Conservation (phyloP, 2,329 filamentous ascomycete species). For the Fusarium lateritium region DNA sequence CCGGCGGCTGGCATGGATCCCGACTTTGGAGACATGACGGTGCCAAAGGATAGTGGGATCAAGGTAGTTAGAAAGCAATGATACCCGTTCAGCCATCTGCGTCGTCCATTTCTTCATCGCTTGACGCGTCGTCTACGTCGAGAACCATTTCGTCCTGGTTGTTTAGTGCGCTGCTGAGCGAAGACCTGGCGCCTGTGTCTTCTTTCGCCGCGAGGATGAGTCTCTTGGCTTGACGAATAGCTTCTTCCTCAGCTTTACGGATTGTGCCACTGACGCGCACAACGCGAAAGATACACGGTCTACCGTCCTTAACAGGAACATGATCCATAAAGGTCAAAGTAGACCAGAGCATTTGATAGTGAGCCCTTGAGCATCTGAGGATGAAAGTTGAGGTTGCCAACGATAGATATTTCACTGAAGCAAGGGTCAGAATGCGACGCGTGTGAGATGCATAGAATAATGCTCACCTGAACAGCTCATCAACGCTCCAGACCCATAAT, state of each 20-base stretch:
- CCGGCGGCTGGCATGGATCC: slow-evolving; percentile 55
- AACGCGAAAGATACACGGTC: slow-evolving; percentile 84
- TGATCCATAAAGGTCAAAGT: slow-evolving; percentile 84
- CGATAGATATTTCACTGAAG: slow-evolving; percentile 90
- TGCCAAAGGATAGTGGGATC: slow-evolving; percentile 74
- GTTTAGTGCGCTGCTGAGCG: slow-evolving; percentile 37
- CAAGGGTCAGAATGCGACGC: not conserved
- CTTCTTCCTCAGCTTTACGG: slow-evolving; percentile 90
- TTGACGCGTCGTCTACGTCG: slow-evolving; percentile 61
- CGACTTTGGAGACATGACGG: slow-evolving; percentile 66
- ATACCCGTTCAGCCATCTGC: slow-evolving; percentile 62
- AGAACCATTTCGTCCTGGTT: slow-evolving; percentile 56
- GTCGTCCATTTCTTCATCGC: slow-evolving; percentile 62
- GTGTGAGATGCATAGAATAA: slow-evolving; percentile 21
- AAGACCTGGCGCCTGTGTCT: slow-evolving; percentile 43
- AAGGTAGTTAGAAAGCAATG: slow-evolving; percentile 78
- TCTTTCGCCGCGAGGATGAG: slow-evolving; percentile 78
- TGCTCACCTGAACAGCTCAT: slow-evolving; percentile 76
- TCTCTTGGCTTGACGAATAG: slow-evolving; percentile 81
- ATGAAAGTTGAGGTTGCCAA: slow-evolving; percentile 95
- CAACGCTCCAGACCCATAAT: slow-evolving; percentile 86
- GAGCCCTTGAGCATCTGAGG: slow-evolving; percentile 83
- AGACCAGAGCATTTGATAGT: slow-evolving; percentile 92
- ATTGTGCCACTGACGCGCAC: slow-evolving; percentile 94
- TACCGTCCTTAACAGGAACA: slow-evolving; percentile 72